phyloP scores from a whole-genome alignment of 1,284 basidiomycete genomes.

The Ceratobasidium sp. region DNA sequence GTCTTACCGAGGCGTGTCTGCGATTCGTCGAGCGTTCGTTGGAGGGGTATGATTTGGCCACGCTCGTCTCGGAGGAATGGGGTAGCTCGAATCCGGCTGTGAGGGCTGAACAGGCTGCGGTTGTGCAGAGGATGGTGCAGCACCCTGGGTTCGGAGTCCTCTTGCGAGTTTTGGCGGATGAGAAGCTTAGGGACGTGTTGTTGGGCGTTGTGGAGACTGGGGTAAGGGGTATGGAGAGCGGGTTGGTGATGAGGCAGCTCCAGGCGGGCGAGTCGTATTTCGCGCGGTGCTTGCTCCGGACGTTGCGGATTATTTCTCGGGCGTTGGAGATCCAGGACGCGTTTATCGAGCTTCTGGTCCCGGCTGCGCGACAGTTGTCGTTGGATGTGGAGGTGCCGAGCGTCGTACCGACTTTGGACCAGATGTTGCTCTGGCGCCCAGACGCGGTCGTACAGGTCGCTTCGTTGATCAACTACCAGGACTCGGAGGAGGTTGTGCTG shows the following conservation, averaged over 20 bases:
- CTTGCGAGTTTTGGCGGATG: constrained; percentile 77
- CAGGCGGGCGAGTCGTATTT: constrained; percentile 74
- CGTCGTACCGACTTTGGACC: constrained; percentile 72
- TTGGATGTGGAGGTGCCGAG: constrained; percentile 74
- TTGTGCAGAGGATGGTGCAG: constrained; percentile 49
- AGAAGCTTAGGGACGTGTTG: constrained; percentile 77
- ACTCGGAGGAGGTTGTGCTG: constrained; percentile 80
- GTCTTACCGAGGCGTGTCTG: constrained; percentile 86
- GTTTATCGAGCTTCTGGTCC: constrained; percentile 90
- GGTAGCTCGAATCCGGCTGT: constrained; percentile 27
- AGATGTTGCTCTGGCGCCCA: constrained; percentile 81
- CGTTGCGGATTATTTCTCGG: constrained; percentile 86
- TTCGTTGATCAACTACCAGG: constrained; percentile 78
- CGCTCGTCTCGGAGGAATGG: constrained; percentile 53
- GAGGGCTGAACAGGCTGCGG: constrained; percentile 31
- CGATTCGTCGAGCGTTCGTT: constrained; percentile 88
- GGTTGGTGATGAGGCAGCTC: constrained; percentile 55
- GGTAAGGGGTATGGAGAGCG: constrained; percentile 80
- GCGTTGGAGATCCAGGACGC: constrained; percentile 89
- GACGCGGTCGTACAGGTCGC: constrained; percentile 87
- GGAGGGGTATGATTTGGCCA: constrained; percentile 82
- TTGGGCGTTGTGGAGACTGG: constrained; percentile 83
- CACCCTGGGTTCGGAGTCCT: constrained; percentile 94
- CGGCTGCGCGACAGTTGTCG: constrained; percentile 54
- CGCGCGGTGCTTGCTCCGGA: constrained; percentile 83